Percentiles rank a stretch among this genome's conserved stretches.
phyloP scores from a whole-genome alignment of 1,284 basidiomycete species.

The Limonomyces culmigenus region DNA sequence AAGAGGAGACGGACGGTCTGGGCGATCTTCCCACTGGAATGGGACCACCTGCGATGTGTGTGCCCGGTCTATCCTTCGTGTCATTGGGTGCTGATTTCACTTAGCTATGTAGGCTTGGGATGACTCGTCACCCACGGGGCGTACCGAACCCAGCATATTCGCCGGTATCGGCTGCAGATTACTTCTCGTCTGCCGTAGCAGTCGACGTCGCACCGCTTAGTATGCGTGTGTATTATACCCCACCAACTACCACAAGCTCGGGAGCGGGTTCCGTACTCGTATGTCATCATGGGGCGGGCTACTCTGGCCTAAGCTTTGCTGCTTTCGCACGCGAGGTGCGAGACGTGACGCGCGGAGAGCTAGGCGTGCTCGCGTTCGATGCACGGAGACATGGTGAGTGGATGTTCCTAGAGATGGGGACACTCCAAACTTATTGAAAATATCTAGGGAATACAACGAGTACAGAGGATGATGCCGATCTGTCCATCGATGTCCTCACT shows the following conservation, averaged over 20 bases:
- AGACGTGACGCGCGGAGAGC: conserved; percentile 45
- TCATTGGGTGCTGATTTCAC: not conserved
- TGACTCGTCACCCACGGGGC: conserved; percentile 3
- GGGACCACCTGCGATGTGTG: conserved; percentile 43
- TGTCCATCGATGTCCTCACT: conserved; percentile 57
- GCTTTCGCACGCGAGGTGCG: conserved; percentile 68
- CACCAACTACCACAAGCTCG: conserved; percentile 28
- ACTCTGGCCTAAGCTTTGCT: conserved; percentile 80
- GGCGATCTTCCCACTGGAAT: conserved; percentile 40
- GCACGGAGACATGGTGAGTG: conserved; percentile 75
- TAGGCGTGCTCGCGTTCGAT: conserved; percentile 77
- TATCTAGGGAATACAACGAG: conserved; percentile 43
- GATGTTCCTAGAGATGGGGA: not conserved
- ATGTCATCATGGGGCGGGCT: conserved; percentile 92
- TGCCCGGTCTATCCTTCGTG: conserved; percentile 6
- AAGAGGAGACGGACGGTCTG: conserved; percentile 45
- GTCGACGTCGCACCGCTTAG: conserved; percentile 52
- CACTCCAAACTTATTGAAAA: conserved; percentile 1
- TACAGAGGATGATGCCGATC: conserved; percentile 36
- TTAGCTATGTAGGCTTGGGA: not conserved
- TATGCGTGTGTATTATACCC: conserved; percentile 66
- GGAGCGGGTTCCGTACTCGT: conserved; percentile 59
- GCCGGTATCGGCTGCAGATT: conserved; percentile 60
- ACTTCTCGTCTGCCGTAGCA: conserved; percentile 63
- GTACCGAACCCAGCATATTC: conserved; percentile 38